Base-by-base conservation (phyloP, 805 yeast species). In the Ogataea henricii region DNA sequence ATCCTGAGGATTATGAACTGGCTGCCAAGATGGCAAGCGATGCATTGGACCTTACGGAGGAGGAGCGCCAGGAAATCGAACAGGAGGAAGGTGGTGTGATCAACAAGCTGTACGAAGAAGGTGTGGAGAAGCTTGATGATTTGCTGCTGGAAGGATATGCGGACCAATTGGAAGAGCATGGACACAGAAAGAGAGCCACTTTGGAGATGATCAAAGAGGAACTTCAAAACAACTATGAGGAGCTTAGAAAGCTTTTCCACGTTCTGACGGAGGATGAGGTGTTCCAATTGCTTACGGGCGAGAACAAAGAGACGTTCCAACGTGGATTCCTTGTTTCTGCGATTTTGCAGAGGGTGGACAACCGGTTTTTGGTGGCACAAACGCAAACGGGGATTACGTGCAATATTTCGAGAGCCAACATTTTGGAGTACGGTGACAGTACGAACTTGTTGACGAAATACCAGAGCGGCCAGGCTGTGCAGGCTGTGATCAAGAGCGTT, bases 11-110 rank as follows among this genome's bases (percentile, higher is more conserved):
- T 69, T 94, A 94, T 65, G 96, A 89, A 54, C 76, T 94, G 57
- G 98, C 97, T 3, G 81, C 94, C 43, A 94, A 94, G 66, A 94
- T 94, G 91, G 98, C 97, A 6, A 94, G 96, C 1, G 99, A 94
- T 72, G 98, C 99, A 1, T 76, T 94, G 55, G 99, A 92, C 64
- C 78, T 91, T 54, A 97, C 90, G 59, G 99, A 95, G 60, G 98
- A 92, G 66, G 96, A 90, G 55, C 89, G 62, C 40, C 62, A 58
- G 29, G 69, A 61, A 38, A 95, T 89, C 63, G 98, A 94, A 63
- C 91, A 85, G 47, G 77, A 74, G 43, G 85, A 83, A 52, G 87
- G 85, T 51, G 94, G 91, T 41, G 87, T 89, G 2, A 85, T 89
- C 52, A 81, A 81, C 51, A 84, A 86, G 63, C 75, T 89, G 49